These are phyloP conservation scores for Hericium rajendrae DNA, from an alignment of 768 basidiomycete genomes.

Conservation along the genomic window DNA sequence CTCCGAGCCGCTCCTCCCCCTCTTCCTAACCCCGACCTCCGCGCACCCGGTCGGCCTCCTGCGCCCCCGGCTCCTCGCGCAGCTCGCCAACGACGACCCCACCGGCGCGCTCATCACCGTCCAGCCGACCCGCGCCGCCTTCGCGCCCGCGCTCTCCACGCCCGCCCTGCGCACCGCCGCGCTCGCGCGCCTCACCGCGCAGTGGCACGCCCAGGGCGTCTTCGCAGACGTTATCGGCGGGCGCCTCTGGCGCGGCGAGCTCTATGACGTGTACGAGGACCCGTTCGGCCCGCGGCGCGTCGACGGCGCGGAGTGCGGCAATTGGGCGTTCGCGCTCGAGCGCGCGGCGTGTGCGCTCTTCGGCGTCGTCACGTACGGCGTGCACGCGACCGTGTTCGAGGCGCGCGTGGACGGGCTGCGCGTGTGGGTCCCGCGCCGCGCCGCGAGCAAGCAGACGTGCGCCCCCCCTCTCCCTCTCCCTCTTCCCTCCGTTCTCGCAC, in stretches of 20 bases:
- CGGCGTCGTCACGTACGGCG: slow-evolving; percentile 84
- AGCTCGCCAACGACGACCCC: slow-evolving; percentile 42
- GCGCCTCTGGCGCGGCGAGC: slow-evolving; percentile 78
- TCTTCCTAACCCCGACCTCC: slow-evolving; percentile 41
- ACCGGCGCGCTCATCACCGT: slow-evolving; percentile 37
- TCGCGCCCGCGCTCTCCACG: slow-evolving; percentile 42
- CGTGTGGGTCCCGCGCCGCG: slow-evolving; percentile 84
- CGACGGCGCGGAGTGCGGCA: slow-evolving; percentile 27
- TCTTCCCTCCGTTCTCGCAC: background rate
- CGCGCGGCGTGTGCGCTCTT: slow-evolving; percentile 83
- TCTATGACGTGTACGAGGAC: slow-evolving; percentile 67
- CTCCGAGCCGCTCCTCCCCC: slow-evolving; percentile 41
- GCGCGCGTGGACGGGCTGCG: slow-evolving; percentile 35
- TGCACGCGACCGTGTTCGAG: slow-evolving; percentile 78
- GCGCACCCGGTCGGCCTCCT: slow-evolving; percentile 54
- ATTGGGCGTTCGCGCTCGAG: slow-evolving; percentile 85
- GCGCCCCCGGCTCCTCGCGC: slow-evolving; percentile 44
- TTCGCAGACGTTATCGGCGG: slow-evolving; percentile 62
- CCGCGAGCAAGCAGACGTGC: slow-evolving; percentile 83
- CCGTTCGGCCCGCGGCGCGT: slow-evolving; percentile 48
- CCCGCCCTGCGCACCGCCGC: slow-evolving; percentile 48
- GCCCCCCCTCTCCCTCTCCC: slow-evolving; percentile 24
- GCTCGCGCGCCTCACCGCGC: slow-evolving; percentile 59
- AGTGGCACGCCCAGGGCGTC: slow-evolving; percentile 52
- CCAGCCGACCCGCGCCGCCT: slow-evolving; percentile 20